A percentile compares a stretch with the other conserved stretches of the same genome.
These are phyloP conservation scores for Hypoxylon sp. DNA, from an alignment of 2,329 filamentous ascomycete species.

Conservation along the genomic window DNA sequence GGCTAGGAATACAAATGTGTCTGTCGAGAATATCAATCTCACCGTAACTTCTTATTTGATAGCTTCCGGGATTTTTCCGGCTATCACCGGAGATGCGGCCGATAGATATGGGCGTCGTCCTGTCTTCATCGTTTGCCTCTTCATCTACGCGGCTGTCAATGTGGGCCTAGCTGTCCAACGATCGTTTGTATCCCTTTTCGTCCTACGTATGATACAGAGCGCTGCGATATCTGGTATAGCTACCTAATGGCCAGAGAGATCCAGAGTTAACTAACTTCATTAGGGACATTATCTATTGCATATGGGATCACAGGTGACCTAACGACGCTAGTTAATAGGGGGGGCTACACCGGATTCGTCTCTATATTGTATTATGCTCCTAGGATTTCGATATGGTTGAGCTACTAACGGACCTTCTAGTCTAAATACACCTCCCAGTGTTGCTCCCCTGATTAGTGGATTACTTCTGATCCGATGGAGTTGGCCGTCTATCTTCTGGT, in stretches of 20 bases:
- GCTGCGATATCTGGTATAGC: conserved; percentile 16
- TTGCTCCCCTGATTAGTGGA: conserved; percentile 13
- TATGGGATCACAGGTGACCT: conserved; percentile 16
- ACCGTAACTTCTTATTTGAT: conserved; percentile 14
- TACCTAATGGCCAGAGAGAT: too few species aligned
- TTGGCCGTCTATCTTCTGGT: conserved; percentile 18
- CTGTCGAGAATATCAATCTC: conserved; percentile 18
- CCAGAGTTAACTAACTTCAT: neutral
- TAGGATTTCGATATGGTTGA: neutral
- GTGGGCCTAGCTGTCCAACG: conserved; percentile 5
- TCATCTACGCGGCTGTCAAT: conserved; percentile 2
- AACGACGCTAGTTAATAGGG: conserved; percentile 5
- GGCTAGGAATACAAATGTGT: conserved; percentile 1
- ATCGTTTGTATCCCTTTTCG: conserved; percentile 10
- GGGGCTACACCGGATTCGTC: conserved; percentile 16
- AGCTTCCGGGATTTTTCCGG: conserved; percentile 14
- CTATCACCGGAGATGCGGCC: conserved; percentile 13
- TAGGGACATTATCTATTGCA: conserved; percentile 12
- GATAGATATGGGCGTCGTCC: conserved; percentile 21
- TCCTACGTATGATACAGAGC: conserved; percentile 16
- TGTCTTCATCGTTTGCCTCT: conserved; percentile 6
- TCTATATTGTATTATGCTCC: conserved; percentile 4
- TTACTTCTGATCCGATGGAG: conserved; percentile 16
- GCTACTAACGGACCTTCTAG: neutral
- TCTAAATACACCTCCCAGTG: conserved; percentile 8